A percentile compares a stretch with the other conserved stretches of the same genome.
These are phyloP conservation scores for Leishmania tarentolae DNA, from an alignment of 208 protist species.

Conservation along the genomic window DNA sequence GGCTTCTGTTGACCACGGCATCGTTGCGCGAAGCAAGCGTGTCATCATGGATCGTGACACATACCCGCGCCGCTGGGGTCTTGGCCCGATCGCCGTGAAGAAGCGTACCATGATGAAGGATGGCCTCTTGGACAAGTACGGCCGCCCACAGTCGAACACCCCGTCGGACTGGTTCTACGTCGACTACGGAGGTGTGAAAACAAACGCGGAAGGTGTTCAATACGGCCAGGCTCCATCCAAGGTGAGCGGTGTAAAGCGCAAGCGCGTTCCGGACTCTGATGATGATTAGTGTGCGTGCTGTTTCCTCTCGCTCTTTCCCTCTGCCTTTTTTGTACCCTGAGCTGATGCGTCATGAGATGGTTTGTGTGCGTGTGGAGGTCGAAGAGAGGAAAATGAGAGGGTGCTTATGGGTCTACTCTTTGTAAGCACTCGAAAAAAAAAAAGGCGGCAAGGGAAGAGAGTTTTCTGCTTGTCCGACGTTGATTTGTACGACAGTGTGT, in stretches of 20 bases:
- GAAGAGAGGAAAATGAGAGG: background rate
- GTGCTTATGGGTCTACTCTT: background rate
- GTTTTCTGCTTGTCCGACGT: background rate
- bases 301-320: background rate
- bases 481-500: background rate
- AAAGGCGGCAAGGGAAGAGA: background rate
- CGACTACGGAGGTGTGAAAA: slow-evolving; percentile 90
- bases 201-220: slow-evolving; percentile 84
- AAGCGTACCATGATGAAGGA: slow-evolving; percentile 98
- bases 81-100: slow-evolving; percentile 94
- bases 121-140: slow-evolving; percentile 99
- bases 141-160: slow-evolving; percentile 97
- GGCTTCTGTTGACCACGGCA: slow-evolving; percentile 97
- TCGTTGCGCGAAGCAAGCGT: slow-evolving; percentile 98
- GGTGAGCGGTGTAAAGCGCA: slow-evolving; percentile 48
- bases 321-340: background rate
- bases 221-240: slow-evolving; percentile 70
- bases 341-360: background rate
- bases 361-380: background rate
- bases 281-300: slow-evolving; percentile 38
- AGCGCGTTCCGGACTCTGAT: slow-evolving; percentile 54
- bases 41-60: slow-evolving; percentile 99
- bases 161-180: slow-evolving; percentile 96
- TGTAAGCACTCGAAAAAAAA: background rate
- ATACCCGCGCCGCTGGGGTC: slow-evolving; percentile 99